Base-by-base conservation (phyloP, 495 filamentous ascomycete species). In the Aspergillus steynii region DNA sequence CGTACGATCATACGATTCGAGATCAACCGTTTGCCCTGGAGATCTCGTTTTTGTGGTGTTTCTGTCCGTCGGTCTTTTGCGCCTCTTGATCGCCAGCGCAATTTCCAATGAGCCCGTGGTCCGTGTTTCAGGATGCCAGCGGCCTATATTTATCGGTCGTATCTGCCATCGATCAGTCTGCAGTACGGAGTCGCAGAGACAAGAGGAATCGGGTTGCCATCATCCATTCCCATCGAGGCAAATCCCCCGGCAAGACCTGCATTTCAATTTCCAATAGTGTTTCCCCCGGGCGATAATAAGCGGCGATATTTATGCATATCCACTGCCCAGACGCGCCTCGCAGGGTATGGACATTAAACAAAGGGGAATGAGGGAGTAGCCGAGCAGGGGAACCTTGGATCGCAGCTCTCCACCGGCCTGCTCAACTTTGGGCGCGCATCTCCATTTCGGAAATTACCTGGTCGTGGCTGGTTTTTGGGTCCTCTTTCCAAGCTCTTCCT, bases 41-140 rank as follows among this genome's bases (percentile, higher is more conserved):
- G 6, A 34, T 34, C 2, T 34, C 5, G 6, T 34, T 1, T 3
- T 7, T 34, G 31, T 34, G 1, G 6, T 5, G 5, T 42, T 42
- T 14, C 7, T 42, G 20, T 20, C 20, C 20, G 20, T 20, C 20
- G 20, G 20, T 42, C 14, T 42, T 42, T 14, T 8, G 10, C 51
- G 46, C 27, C 37, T 53, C 7, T 53, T 64, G 74, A 74, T 76
- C 74, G 70, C 61, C 31, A 55, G 59, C 50, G 57, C 52, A 71
- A 75, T 75, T 68, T 72, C 69, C 61, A 31, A 53, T 61, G 63
- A 74, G 66, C 65, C 53, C 55, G 42, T 70, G 68, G 71, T 65
- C 51, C 58, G 68, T 72, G 71, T 74, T 74, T 71, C 65, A 71
- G 58, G 37, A 29, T 62, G 12, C 12, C 46, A 46, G 26, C 47